phyloP scores from a whole-genome alignment of 192 early-diverging fungal species.

The Coemansia reversa region DNA sequence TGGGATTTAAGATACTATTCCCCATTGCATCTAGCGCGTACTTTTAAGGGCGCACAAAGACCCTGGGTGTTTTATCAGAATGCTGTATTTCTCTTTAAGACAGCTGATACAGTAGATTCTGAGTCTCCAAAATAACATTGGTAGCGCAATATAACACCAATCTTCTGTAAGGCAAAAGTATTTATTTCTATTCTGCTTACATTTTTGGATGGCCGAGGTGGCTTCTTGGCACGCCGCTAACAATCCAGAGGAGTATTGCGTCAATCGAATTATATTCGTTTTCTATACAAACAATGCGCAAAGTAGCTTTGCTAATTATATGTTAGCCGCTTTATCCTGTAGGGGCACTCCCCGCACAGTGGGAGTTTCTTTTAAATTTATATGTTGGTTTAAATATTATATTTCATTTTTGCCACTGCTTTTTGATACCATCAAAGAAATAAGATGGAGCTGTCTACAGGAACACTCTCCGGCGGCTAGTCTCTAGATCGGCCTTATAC shows the following conservation, averaged over 20 bases:
- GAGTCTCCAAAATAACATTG: neutral
- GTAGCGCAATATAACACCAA: neutral
- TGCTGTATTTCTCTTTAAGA: neutral
- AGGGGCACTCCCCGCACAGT: neutral
- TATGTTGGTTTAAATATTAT: too few relatives aligned
- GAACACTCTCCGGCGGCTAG: slow-evolving; percentile 86
- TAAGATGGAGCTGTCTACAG: slow-evolving; percentile 43
- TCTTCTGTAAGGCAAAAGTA: neutral
- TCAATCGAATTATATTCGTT: neutral
- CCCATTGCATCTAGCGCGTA: too few relatives aligned
- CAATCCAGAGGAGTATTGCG: neutral
- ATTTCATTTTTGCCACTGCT: too few relatives aligned
- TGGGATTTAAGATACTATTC: too few relatives aligned
- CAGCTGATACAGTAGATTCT: neutral
- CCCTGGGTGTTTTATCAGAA: neutral
- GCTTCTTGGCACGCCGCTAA: neutral
- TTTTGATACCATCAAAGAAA: neutral
- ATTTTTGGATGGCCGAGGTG: neutral
- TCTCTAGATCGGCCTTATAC: slow-evolving; percentile 90
- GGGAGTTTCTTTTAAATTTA: too few relatives aligned
- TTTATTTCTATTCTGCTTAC: neutral
- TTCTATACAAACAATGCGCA: neutral
- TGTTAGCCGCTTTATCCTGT: neutral
- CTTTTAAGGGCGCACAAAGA: too few relatives aligned
- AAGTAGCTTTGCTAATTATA: neutral